Base-by-base conservation (phyloP, 352 stramenopile genomes). In the Phytophthora pseudosyringae region DNA sequence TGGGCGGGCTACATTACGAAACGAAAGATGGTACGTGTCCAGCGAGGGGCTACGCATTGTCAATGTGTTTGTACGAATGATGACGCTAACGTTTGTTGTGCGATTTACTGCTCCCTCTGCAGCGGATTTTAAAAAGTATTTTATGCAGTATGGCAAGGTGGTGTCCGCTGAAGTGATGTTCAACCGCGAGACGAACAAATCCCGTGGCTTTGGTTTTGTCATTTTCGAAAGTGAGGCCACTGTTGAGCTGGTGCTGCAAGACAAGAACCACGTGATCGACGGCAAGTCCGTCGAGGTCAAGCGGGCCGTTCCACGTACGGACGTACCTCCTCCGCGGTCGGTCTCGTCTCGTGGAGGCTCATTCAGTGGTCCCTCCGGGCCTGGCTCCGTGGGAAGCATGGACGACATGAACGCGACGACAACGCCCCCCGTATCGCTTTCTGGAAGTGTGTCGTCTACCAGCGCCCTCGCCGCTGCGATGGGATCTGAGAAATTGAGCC, bases 161-260 rank as follows among this genome's bases (percentile, higher is more conserved):
- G 76, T 97, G 56, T 97, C 87, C 5, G 90, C 90, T 35, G 92
- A 98, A 71, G 92, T 98, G 29, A 98, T 98, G 93, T 98, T 98
- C 75, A 98, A 98, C 58, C 84, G 92, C 35, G 93, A 98, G 65
- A 98, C 93, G 18, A 97, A 98, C 86, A 98, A 98, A 63, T 97
- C 89, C 25, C 76, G 92, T 44, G 93, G 92, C 58, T 98, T 98
- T 78, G 93, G 93, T 5, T 98, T 98, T 75, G 92, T 98, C 43
- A 93, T 98, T 57, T 98, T 98, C 60, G 93, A 98, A 64, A 90
- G 62, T 18, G 89, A 97, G 57, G 70, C 73, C 45, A 96, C 83
- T 52, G 93, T 97, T 21, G 89, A 97, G 51, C 54, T 89, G 18
- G 91, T 97, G 21, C 73, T 97, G 36, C 78, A 95, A 55, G 88